Base-by-base conservation (phyloP, 129 eudicot genomes). In the Lactuca saligna region DNA sequence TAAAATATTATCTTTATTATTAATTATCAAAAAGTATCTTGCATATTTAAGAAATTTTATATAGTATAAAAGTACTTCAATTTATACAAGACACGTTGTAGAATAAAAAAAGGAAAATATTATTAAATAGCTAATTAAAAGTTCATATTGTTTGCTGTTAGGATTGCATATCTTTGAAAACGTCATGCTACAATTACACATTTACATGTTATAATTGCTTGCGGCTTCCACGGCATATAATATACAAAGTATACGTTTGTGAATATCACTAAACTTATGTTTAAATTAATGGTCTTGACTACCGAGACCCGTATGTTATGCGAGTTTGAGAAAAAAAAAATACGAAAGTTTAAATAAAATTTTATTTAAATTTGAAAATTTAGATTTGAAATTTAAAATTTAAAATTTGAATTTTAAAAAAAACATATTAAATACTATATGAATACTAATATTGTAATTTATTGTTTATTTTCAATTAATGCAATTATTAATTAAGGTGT, bases 201-300 rank as follows among this genome's bases (percentile, higher is more conserved):
- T 33, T 60, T 60, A 60, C 65, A 60, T 60, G 65, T 60, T 60
- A 60, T 60, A 60, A 60, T 60, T 60, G 65, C 65, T 60, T 60
- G 44, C 65, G 39, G 44, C 65, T 60, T 60, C 20, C 46, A 60
- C 37, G 37, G 39, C 39, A 34, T 60, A 60, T 60, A 8, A 60
- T 33, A 60, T 46, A 46, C 51, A 46, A 46, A 60, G 25, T 60
- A 38, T 33, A 33, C 17, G 4, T 60, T 14, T 60, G 39, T 6
- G 17, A 59, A 32, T 58, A 11, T 37, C 20, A 12, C n/a, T 35
- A 32, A 59, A 32, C 16, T 32, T 32, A 33, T 33, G 7, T 46
- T 46, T 11, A 4, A 10, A 46, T 46, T 46, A 46, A 31, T 29
- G 7, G 3, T 16, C 3, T 3, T n/a, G 1, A n/a, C n/a, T n/a